Percentiles rank a stretch among this genome's conserved stretches.
These are phyloP conservation scores for Aspergillus sp. DNA, from an alignment of 2,329 filamentous ascomycete genomes.

Conservation along the genomic window DNA sequence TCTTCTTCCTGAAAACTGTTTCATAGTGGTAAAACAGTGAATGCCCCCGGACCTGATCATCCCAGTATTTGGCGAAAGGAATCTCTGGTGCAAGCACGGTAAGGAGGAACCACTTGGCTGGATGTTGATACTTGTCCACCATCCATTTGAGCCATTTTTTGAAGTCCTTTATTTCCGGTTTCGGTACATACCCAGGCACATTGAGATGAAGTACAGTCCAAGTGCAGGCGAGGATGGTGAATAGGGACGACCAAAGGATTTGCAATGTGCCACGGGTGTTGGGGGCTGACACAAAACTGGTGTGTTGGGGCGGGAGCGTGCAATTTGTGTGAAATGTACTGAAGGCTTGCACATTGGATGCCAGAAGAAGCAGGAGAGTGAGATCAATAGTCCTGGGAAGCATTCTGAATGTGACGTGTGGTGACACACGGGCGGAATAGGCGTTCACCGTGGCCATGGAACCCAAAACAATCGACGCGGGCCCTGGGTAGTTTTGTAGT, in stretches of 20 bases:
- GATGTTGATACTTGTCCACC: neutral
- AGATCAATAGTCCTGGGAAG: neutral
- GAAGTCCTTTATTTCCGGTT: neutral
- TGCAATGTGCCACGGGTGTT: neutral
- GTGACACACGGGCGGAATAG: neutral
- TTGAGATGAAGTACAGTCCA: neutral
- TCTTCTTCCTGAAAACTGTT: neutral
- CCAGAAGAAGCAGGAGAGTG: neutral
- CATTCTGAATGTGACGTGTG: neutral
- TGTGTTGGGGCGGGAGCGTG: neutral
- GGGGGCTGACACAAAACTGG: neutral
- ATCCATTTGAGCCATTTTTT: neutral
- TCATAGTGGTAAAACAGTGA: neutral
- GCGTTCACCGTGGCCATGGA: neutral
- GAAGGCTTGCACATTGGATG: conserved; percentile 11
- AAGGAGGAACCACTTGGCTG: neutral
- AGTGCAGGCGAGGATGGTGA: neutral
- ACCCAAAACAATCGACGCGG: neutral
- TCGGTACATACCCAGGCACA: neutral
- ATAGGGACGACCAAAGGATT: neutral
- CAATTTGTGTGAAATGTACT: neutral
- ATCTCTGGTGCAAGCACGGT: neutral
- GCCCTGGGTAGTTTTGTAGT: neutral
- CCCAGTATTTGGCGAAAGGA: neutral
- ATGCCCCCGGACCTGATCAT: neutral